Base-by-base conservation (phyloP, 2,329 filamentous ascomycete genomes). In the Drechslerella coelobrocha region DNA sequence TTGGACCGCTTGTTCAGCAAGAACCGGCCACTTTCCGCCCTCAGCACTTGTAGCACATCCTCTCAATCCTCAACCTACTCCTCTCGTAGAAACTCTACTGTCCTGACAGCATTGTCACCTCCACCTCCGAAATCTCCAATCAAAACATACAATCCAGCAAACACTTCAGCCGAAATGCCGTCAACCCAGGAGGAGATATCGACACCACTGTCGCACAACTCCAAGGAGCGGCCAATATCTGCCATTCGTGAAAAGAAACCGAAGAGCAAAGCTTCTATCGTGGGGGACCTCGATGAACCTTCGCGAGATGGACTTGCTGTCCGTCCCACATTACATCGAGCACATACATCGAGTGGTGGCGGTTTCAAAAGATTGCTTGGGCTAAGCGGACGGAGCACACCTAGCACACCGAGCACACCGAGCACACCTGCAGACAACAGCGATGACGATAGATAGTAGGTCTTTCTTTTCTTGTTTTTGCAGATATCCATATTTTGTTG, bases 361-460 rank as follows among this genome's bases (percentile, higher is more conserved):
- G 65, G 65, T 5, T 62, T 69, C 21, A 61, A 51, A 27, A 62
- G 65, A 54, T 51, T 69, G 6, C 65, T 69, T 43, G 57, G 65
- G 26, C 65, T 69, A 24, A 69, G 65, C n/a, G 65, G 65, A 21
- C 53, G 54, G n/a, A n/a, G n/a, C n/a, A n/a, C n/a, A n/a, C n/a
- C n/a, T n/a, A n/a, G n/a, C n/a, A n/a, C n/a, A n/a, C n/a, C n/a
- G n/a, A n/a, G n/a, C n/a, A n/a, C n/a, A n/a, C n/a, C n/a, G 12
- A 69, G 27, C 19, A 69, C 27, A 4, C 57, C 53, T 57, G 52
- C 65, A 26, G 57, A 69, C 62, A 62, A 62, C 34, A 62, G 43
- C 52, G 65, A 69, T 37, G 65, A 69, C 29, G 65, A 69, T 10
- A 57, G 57, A 61, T 43, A 57, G 65, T 69, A 69, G 57, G 65